A percentile compares a stretch with the other conserved stretches of the same genome.
These are phyloP conservation scores for Neonectria hederae DNA, from an alignment of 2,329 filamentous ascomycete species.

Conservation along the genomic window DNA sequence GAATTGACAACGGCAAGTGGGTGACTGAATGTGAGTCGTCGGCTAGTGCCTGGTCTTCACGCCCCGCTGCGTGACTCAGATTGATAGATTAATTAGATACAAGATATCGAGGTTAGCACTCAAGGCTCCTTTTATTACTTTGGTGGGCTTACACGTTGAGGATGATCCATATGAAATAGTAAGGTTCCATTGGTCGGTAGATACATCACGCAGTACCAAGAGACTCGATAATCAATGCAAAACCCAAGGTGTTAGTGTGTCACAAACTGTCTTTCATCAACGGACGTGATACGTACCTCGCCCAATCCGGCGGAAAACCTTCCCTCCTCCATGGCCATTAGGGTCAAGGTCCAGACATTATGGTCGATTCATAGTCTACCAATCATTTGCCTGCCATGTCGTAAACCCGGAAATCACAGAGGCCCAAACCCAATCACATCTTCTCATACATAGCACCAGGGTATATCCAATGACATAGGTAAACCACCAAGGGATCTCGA, in stretches of 20 bases:
- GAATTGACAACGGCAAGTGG: conserved; percentile 5
- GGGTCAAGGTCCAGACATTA: neutral
- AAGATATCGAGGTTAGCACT: neutral
- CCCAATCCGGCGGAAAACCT: neutral
- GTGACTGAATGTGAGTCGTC: neutral
- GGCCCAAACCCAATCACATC: neutral
- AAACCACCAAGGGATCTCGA: conserved; percentile 6
- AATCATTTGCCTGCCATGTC: too few species aligned
- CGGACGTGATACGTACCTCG: neutral
- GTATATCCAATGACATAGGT: conserved; percentile 13
- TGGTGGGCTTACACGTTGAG: neutral
- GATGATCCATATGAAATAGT: neutral
- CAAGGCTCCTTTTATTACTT: neutral
- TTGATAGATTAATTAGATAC: neutral
- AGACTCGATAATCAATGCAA: too few species aligned
- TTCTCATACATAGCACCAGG: neutral
- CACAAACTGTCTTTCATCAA: neutral
- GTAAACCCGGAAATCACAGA: too few species aligned
- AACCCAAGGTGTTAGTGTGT: neutral
- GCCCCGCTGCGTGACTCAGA: neutral
- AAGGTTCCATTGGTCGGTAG: neutral
- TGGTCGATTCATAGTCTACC: neutral
- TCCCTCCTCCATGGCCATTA: neutral
- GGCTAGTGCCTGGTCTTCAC: neutral
- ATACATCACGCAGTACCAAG: neutral